These are phyloP conservation scores for Colletotrichum melonis DNA, from an alignment of 2,329 filamentous ascomycete genomes.

Conservation along the genomic window DNA sequence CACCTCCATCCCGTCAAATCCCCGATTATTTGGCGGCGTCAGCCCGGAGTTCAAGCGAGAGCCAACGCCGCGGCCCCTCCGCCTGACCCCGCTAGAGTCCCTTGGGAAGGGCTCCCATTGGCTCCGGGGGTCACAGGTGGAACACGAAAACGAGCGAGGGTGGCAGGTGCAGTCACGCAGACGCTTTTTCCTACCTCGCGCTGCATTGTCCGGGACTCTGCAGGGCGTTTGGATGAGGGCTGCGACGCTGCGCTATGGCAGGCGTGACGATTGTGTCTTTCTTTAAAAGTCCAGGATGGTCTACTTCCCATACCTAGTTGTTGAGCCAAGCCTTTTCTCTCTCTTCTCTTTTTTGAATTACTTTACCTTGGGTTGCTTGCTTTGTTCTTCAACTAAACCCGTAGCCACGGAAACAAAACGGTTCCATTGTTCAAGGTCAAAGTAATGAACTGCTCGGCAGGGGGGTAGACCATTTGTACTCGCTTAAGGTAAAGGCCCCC, in stretches of 20 bases:
- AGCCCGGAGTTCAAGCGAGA: conserved; percentile 34
- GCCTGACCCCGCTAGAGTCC: background rate
- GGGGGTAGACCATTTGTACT: background rate
- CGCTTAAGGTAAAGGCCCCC: conserved; percentile 4
- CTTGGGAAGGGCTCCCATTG: background rate
- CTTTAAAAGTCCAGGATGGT: too few species aligned
- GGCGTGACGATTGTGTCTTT: background rate
- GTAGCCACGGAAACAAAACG: background rate
- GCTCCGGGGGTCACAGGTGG: background rate
- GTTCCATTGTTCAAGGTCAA: background rate
- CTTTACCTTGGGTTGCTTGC: background rate
- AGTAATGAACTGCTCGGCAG: background rate
- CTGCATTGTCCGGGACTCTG: background rate
- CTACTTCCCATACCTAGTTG: background rate
- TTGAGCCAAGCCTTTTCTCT: background rate
- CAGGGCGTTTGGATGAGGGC: conserved; percentile 2
- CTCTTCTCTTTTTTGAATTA: background rate
- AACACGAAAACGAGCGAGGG: conserved; percentile 29
- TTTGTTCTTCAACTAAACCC: background rate
- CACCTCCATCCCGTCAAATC: background rate
- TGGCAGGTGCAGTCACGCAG: conserved; percentile 23
- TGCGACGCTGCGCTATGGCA: background rate
- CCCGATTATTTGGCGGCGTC: conserved; percentile 27
- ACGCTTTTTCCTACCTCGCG: conserved; percentile 4
- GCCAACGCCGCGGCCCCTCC: conserved; percentile 3